Evolutionary conservation across 2,329 filamentous ascomycete genomes (phyloP), one percentile per base, ranked within the genome.

Genomic region (Claviceps sorghi): DNA sequence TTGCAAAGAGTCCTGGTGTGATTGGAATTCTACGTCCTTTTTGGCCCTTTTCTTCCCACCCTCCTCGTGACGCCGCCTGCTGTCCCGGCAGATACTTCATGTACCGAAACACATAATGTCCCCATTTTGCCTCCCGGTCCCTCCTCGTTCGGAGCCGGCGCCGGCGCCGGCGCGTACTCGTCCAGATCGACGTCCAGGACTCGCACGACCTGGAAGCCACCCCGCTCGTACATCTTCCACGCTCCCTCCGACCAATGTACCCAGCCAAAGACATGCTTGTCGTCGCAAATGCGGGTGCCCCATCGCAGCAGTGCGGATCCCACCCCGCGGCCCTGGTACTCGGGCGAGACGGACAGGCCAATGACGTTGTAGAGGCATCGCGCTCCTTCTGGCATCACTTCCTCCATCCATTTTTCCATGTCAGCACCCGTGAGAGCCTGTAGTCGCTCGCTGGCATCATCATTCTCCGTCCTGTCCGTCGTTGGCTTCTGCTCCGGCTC

Each of bases 181-280:
- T 68, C 65, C 56, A 68, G 51, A 46, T 65, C 58, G 15, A 67
- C 40, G 15, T 62, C 60, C 17, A 67, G 57, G 15, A 48, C 58
- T 7, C 62, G 61, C 8, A 62, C 59, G 8, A 61, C 54, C 48
- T 60, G 57, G 44, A 65, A 68, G 1, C 64, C 65, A 32, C 56
- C 56, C 54, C 62, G 63, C 38, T 56, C 56, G 42, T 65, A 68
- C 52, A 63, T 56, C n/a, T 30, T 50, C 57, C 59, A 63, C 1
- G 57, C 63, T 6, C 57, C 58, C 52, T 65, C 63, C 7, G 65
- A 68, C 17, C 65, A 63, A 53, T 67, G 64, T 47, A 66, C 65
- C 66, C 66, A 68, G 36, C 59, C 61, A 43, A 67, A 63, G 9
- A 60, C 60, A 2, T 57, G 55, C 32, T 59, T 50, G 6, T 58